Evolutionary conservation across 306 rosid genomes (phyloP).

Genomic region (Rosa rugosa): DNA sequence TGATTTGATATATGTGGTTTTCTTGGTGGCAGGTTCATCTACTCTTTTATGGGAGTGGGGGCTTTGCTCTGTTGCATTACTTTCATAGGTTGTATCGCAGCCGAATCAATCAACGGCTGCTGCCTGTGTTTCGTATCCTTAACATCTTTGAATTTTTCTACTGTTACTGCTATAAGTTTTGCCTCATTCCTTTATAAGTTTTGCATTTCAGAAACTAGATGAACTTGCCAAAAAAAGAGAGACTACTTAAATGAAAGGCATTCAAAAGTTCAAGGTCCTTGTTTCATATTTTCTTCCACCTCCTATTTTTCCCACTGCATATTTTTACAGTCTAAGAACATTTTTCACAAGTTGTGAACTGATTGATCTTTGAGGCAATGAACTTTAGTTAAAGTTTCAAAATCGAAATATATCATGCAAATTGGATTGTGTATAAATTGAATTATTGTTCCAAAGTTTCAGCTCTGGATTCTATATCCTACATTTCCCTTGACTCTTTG

Average conservation of each 20-base stretch:
- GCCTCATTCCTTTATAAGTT: constrained; percentile 3
- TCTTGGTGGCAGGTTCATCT: constrained; percentile 77
- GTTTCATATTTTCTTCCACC: neutral
- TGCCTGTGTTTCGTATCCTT: constrained; percentile 97
- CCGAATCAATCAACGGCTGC: constrained; percentile 78
- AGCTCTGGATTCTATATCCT: neutral
- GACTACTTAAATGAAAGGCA: too few species aligned
- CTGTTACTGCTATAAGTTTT: too few species aligned
- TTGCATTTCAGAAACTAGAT: neutral
- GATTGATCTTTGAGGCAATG: neutral
- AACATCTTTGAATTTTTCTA: constrained; percentile 10
- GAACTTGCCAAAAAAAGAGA: neutral
- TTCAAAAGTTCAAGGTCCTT: neutral
- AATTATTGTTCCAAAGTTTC: neutral
- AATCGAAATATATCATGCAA: neutral
- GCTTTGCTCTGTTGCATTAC: constrained; percentile 61
- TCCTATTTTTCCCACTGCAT: neutral
- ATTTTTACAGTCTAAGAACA: neutral
- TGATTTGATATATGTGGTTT: constrained; percentile 16
- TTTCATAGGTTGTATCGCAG: constrained; percentile 84
- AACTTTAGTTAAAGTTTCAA: neutral
- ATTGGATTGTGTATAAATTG: neutral
- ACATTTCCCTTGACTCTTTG: constrained; percentile 47
- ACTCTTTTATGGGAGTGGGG: constrained; percentile 85
- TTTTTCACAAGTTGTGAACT: neutral